Evolutionary conservation across 2,329 filamentous ascomycete species (phyloP), one percentile per base, ranked within the genome.

Genomic region (Pestalotiopsis sp.): DNA sequence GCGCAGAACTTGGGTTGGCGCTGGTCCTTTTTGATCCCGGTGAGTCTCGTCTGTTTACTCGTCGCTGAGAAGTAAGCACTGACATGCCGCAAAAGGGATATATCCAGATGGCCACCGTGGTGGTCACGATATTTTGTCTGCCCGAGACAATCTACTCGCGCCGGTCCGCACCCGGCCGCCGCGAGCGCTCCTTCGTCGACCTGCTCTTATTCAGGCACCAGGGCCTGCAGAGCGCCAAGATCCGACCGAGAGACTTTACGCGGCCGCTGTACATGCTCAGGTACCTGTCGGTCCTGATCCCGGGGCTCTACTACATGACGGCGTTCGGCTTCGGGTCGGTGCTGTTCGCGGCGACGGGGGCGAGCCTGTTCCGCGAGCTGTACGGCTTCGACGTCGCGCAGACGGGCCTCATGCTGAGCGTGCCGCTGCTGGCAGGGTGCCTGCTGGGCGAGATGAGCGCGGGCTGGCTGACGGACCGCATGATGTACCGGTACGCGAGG

Each of bases 111-210:
- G 71, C 65, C 23, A 68, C 72, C 6, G 74, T 74, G 65, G 64
- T 72, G 3, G 36, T 77, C 59, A 70, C 71, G 5, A 36, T 74
- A 3, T 71, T 76, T 52, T 72, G 70, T 23, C 68, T 77, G 20
- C 76, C 75, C 2, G 76, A 77, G 64, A 77, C 76, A 0, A 68
- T 77, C 2, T 77, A 74, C 70, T 69, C 67, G 1, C 67, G 73
- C 1, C 36, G 62, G n/a, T n/a, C 39, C 9, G 64, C 67, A 9
- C 14, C 62, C 4, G 59, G 59, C 13, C n/a, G 64, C 13, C 20
- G 59, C 12, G 36, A 41, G 2, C 65, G 65, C 20, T 52, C 59
- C 11, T 64, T 64, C 20, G 63, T 60, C 7, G 38, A 64, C 2
- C 65, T 65, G 9, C 59, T 62, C 12, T 27, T 62, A 5, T 38